phyloP scores from a whole-genome alignment of 2,329 filamentous ascomycete species.

The Cadophora sp. region DNA sequence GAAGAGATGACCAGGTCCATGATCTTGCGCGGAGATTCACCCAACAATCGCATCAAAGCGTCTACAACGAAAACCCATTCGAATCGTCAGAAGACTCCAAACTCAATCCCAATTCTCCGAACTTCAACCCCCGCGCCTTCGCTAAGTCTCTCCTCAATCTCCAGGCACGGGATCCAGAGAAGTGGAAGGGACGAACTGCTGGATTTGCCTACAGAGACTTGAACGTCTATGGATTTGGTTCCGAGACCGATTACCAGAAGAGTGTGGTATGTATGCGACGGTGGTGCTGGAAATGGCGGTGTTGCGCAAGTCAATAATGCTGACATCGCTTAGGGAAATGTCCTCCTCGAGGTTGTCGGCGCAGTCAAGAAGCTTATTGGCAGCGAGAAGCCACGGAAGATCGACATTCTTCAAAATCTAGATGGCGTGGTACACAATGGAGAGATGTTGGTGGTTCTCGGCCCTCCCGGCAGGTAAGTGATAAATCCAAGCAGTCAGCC shows the following conservation, averaged over 20 bases:
- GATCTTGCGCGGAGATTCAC: conserved; percentile 30
- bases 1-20: conserved; percentile 27
- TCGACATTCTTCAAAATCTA: conserved; percentile 64
- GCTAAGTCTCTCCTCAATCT: conserved; percentile 64
- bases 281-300: neutral
- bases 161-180: conserved; percentile 58
- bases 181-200: conserved; percentile 60
- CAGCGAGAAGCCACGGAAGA: conserved; percentile 57
- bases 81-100: conserved; percentile 52
- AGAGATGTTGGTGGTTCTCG: conserved; percentile 72
- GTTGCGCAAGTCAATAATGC: neutral
- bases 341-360: conserved; percentile 58
- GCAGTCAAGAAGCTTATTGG: conserved; percentile 57
- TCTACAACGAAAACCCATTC: conserved; percentile 54
- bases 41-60: conserved; percentile 26
- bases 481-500: no score
- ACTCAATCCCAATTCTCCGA: conserved; percentile 57
- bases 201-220: conserved; percentile 72
- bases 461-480: conserved; percentile 62
- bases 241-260: conserved; percentile 73
- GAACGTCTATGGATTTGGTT: conserved; percentile 72
- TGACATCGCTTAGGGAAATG: conserved; percentile 50
- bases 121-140: conserved; percentile 63
- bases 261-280: conserved; percentile 52
- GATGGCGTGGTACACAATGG: conserved; percentile 67